These are phyloP conservation scores for Chiua virens DNA, from an alignment of 768 basidiomycete species.

Conservation along the genomic window DNA sequence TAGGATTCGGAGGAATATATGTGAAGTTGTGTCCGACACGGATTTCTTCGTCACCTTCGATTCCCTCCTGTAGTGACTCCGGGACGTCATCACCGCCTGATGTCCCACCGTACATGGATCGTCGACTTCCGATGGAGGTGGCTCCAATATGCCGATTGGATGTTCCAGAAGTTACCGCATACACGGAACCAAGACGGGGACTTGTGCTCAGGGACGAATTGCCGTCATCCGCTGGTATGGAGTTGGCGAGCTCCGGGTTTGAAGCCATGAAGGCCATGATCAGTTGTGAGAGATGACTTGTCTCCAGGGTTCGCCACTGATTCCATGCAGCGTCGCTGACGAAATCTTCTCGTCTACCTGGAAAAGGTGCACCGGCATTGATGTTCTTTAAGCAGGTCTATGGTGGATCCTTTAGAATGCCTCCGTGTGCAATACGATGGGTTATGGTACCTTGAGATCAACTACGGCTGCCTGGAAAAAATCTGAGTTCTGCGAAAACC, in stretches of 20 bases:
- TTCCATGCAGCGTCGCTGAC: constrained; percentile 79
- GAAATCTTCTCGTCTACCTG: constrained; percentile 87
- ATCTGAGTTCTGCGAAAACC: background rate
- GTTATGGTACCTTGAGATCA: constrained; percentile 72
- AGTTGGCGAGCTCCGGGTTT: constrained; percentile 85
- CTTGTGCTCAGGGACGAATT: constrained; percentile 21
- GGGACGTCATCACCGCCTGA: constrained; percentile 31
- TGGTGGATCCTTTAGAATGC: constrained; percentile 8
- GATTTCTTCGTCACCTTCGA: constrained; percentile 66
- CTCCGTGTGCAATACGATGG: background rate
- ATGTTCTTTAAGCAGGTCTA: constrained; percentile 89
- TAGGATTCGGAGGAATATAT: constrained; percentile 87
- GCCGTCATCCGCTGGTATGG: constrained; percentile 54
- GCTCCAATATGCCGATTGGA: constrained; percentile 56
- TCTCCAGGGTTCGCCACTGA: constrained; percentile 81
- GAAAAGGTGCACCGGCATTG: constrained; percentile 78
- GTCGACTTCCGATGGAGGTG: constrained; percentile 65
- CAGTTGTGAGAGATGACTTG: constrained; percentile 80
- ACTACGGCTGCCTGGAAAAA: constrained; percentile 68
- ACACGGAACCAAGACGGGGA: constrained; percentile 58
- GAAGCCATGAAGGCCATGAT: constrained; percentile 84
- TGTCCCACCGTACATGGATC: constrained; percentile 49
- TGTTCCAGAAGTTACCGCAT: constrained; percentile 40
- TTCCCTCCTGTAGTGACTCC: constrained; percentile 38
- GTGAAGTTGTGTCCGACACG: constrained; percentile 78